Evolutionary conservation across 2,329 filamentous ascomycete genomes (phyloP), one percentile per base, ranked within the genome.

Genomic region (Aureobasidium leucospermi): DNA sequence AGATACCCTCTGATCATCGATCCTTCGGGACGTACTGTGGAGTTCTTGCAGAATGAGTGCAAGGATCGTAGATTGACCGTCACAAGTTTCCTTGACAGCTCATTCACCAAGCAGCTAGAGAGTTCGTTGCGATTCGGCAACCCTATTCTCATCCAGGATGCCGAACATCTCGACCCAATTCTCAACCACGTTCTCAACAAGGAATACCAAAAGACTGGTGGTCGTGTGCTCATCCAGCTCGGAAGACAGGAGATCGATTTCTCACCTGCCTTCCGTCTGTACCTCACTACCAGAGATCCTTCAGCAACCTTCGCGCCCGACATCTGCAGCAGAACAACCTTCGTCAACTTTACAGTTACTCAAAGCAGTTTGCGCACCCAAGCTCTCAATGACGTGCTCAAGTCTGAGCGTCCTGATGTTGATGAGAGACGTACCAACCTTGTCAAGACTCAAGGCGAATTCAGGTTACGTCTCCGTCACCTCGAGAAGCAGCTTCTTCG

Each of bases 181-280:
- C 85, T 99, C 67, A 99, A 97, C 70, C 94, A 99, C 68, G 93
- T 99, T 59, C 85, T 99, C 74, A 99, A 99, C 78, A 99, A 99
- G 74, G 94, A 99, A 71, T 99, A 99, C 74, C 95, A 99, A 75
- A 95, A 92, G 78, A 99, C 95, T 31, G 94, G 94, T 66, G 94
- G 94, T 23, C 93, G 94, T 82, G 93, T 97, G 47, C 85, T 99
- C 57, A 99, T 99, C 64, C 94, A 99, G 74, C 88, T 99, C 42
- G 94, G 94, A 69, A 96, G 94, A 75, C 95, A 99, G 74, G 92
- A 99, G 75, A 99, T 99, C 65, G 94, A 99, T 74, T 99, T 99
- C 76, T 99, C 94, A 53, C 93, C 94, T 1, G 85, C 92, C 0
- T 99, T 99, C 81, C 94, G 88, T 76, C 82, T 99, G 34, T 99